phyloP scores from a whole-genome alignment of 2,329 filamentous ascomycete genomes.

The Calonectria hawksworthii region DNA sequence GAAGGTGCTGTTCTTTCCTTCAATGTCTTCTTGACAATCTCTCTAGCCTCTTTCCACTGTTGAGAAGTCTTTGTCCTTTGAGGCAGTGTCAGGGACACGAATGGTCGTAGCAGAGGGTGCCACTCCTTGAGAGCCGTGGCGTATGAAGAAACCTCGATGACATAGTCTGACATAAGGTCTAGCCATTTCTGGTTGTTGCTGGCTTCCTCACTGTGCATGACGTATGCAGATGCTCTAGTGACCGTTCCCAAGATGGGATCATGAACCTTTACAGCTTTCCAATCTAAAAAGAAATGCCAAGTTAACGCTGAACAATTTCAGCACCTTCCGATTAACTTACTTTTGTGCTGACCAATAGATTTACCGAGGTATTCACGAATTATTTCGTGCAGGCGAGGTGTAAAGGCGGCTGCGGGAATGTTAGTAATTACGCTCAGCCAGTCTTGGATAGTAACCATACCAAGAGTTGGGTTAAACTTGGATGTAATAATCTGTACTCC shows the following conservation, averaged over 20 bases:
- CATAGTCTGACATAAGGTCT: slow-evolving; percentile 2
- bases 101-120: background rate
- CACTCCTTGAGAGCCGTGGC: slow-evolving; percentile 6
- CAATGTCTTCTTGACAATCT: background rate
- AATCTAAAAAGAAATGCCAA: background rate
- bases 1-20: background rate
- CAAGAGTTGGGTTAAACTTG: slow-evolving; percentile 15
- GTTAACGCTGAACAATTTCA: background rate
- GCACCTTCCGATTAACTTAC: background rate
- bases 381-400: background rate
- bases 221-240: slow-evolving; percentile 1
- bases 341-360: background rate
- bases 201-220: slow-evolving; percentile 8
- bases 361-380: background rate
- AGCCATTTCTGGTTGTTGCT: slow-evolving; percentile 8
- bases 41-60: background rate
- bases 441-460: background rate
- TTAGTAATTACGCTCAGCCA: background rate
- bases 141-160: background rate
- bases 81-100: background rate
- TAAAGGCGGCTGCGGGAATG: background rate
- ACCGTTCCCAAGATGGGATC: background rate
- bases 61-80: background rate
- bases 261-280: background rate
- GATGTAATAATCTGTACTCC: background rate